These are phyloP conservation scores for Leersia perrieri DNA, from an alignment of 176 grass and related monocot genomes.

Conservation along the genomic window DNA sequence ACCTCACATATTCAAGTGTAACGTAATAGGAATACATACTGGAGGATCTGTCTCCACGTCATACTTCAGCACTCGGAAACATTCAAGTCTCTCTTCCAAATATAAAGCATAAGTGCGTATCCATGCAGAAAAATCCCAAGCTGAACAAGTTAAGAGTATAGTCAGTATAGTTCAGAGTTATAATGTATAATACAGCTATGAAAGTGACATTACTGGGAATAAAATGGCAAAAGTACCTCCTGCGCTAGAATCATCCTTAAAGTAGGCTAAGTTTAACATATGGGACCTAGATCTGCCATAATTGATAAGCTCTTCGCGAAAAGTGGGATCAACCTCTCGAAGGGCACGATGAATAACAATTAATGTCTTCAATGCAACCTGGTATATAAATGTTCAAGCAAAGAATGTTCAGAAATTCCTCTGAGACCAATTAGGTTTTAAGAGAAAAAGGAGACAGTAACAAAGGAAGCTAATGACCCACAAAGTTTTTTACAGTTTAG, in stretches of 20 bases:
- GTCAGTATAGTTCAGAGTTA: conserved; percentile 15
- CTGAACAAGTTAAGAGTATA: conserved; percentile 45
- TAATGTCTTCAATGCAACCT: conserved; percentile 98
- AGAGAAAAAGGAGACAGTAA: neutral
- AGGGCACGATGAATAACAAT: conserved; percentile 95
- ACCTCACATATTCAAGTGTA: neutral
- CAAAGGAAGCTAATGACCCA: neutral
- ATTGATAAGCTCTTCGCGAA: conserved; percentile 95
- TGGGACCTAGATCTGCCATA: conserved; percentile 92
- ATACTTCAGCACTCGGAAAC: conserved; percentile 91
- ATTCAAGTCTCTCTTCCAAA: conserved; percentile 98
- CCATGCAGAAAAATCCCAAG: conserved; percentile 99
- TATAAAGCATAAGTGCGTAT: conserved; percentile 89
- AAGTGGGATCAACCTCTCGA: conserved; percentile 93
- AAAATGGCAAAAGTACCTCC: conserved; percentile 60
- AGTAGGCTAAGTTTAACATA: conserved; percentile 97
- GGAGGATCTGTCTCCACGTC: conserved; percentile 92
- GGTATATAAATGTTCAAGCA: conserved; percentile 15
- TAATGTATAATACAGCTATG: conserved; percentile 2
- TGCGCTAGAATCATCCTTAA: conserved; percentile 98
- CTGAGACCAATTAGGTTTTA: neutral
- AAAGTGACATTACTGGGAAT: conserved; percentile 23
- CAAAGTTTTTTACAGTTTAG: neutral
- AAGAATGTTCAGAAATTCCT: conserved; percentile 27
- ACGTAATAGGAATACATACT: conserved; percentile 50